Conservation (phyloP, 345 rosid species). For the Eucalyptus cladocalyx region DNA sequence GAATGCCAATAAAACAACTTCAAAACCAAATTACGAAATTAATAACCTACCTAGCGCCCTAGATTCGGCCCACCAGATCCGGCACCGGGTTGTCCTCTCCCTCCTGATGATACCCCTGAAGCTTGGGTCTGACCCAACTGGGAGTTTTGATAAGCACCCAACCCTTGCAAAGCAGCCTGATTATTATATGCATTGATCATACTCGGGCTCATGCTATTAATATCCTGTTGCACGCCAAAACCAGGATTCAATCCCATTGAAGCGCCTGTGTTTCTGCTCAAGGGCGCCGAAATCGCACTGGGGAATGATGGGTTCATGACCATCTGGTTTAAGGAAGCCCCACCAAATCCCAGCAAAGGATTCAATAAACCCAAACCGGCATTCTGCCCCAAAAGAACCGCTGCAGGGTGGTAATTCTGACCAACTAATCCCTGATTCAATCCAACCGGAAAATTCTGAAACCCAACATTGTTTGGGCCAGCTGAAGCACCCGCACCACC, state of each 20-base stretch:
- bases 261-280: background rate
- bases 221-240: background rate
- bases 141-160: conserved; percentile 5
- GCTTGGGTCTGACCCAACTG: conserved; percentile 8
- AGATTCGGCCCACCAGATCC: background rate
- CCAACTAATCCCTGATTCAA: background rate
- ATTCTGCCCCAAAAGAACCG: background rate
- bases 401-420: background rate
- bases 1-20: background rate
- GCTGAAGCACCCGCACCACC: background rate
- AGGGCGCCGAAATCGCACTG: background rate
- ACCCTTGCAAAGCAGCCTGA: conserved; percentile 6
- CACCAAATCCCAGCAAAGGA: background rate
- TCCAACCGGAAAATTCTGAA: background rate
- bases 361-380: background rate
- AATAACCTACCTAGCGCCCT: background rate
- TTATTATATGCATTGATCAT: conserved; percentile 1
- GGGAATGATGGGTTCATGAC: background rate
- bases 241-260: background rate
- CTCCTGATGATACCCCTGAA: conserved; percentile 2
- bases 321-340: background rate
- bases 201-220: conserved; percentile 1
- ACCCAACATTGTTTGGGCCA: background rate
- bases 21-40: background rate
- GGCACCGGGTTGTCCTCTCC: background rate